Base-by-base conservation (phyloP, 176 grass and related monocot genomes). In the sorghum (Sorghum bicolor) region DNA sequence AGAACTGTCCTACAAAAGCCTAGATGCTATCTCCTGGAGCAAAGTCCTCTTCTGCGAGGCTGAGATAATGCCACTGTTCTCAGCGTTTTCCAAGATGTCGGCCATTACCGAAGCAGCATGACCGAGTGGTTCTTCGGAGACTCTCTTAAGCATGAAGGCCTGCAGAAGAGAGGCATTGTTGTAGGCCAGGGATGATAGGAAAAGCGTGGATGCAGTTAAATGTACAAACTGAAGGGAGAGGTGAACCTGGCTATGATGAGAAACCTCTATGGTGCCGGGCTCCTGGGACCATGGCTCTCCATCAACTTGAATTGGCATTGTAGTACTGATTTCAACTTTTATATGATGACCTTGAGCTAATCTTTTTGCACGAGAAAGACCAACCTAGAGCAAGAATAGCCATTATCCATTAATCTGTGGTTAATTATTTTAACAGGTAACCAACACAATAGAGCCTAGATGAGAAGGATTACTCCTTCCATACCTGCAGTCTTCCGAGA, bases 131-230 rank as follows among this genome's bases (percentile, higher is more conserved):
- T 97, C 94, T 85, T 97, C 94, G 0, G 82, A 76, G 58, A 92
- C 88, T 86, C 87, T 94, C 85, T 97, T 97, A 70, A 94, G 83
- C 94, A 97, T 92, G 62, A 97, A 97, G 47, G 91, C 89, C 94
- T 97, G 76, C 24, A 82, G 19, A 57, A 53, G 26, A 80, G 41
- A 81, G 75, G 77, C 22, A 43, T 66, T 24, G 43, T 16, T 6
- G 19, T 71, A 64, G 28, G 12, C 11, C 12, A 30, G 25, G 11
- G 12, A 31, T 79, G 85, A 22, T 10, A 4, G 36, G 22, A 36
- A 61, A 84, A 20, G 62, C 29, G 48, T 13, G 14, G 69, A 48
- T 37, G 74, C 33, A 0, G 38, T 64, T 5, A 55, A 37, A 72
- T 73, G 38, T 37, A 74, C 32, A 58, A 26, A 22, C 3, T 25